A percentile compares a stretch with the other conserved stretches of the same genome.
Conservation (phyloP, 2,329 filamentous ascomycete genomes). For the Fusarium stilboides region DNA sequence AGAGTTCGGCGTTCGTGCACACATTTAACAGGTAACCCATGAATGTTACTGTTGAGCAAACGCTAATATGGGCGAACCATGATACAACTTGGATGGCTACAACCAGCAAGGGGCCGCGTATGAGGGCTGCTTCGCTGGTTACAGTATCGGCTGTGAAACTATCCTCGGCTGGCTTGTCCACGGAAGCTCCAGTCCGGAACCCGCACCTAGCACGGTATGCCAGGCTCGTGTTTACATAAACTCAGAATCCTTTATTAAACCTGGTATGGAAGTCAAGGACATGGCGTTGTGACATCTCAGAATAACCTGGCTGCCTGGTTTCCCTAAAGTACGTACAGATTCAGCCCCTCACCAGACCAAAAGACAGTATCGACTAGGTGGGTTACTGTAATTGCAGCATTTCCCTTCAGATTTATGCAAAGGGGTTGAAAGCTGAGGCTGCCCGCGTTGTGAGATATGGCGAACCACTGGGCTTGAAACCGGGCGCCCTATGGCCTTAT, state of each 20-base stretch:
- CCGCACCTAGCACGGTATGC: background rate
- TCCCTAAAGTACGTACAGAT: slow-evolving; percentile 10
- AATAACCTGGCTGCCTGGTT: background rate
- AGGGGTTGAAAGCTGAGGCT: slow-evolving; percentile 28
- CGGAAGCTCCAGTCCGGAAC: slow-evolving; percentile 15
- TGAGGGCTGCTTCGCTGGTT: slow-evolving; percentile 1
- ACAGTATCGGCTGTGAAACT: background rate
- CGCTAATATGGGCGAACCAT: background rate
- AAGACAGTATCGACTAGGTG: background rate
- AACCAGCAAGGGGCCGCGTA: background rate
- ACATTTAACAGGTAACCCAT: background rate
- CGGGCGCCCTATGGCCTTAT: background rate
- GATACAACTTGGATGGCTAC: background rate
- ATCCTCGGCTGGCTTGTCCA: slow-evolving; percentile 11
- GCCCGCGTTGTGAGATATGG: slow-evolving; percentile 9
- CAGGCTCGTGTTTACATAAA: background rate
- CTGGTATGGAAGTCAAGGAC: no score
- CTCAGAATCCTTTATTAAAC: background rate
- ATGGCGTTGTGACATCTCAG: no score
- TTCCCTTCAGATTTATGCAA: slow-evolving; percentile 13
- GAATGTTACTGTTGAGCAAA: background rate
- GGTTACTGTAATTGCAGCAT: slow-evolving; percentile 6
- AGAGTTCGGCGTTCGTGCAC: background rate
- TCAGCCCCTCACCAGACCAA: slow-evolving; percentile 13
- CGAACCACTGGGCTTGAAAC: slow-evolving; percentile 13